Conservation (phyloP, 2,329 filamentous ascomycete genomes). For the Penicillium capsulatum region DNA sequence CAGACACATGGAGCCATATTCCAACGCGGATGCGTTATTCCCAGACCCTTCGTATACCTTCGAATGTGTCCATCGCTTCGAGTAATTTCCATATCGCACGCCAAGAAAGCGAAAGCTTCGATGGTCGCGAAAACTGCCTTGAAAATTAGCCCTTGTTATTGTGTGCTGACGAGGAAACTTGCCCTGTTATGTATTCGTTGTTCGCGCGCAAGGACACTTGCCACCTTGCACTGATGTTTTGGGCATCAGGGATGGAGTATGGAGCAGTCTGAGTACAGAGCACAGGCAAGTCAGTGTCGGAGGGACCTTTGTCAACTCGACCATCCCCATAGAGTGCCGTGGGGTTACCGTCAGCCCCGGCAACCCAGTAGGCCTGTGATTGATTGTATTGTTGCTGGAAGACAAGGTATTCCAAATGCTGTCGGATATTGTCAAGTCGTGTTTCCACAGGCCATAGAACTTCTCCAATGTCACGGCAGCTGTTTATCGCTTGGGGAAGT, state of each 20-base stretch:
- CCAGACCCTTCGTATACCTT: constrained; percentile 44
- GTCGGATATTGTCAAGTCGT: constrained; percentile 2
- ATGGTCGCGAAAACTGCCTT: constrained; percentile 47
- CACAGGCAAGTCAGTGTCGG: constrained; percentile 11
- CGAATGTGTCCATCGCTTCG: constrained; percentile 47
- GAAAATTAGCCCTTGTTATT: not conserved
- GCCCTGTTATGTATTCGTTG: constrained; percentile 19
- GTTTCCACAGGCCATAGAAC: constrained; percentile 11
- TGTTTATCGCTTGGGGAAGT: constrained; percentile 12
- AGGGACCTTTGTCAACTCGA: constrained; percentile 6
- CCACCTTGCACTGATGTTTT: constrained; percentile 14
- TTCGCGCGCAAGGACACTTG: constrained; percentile 16
- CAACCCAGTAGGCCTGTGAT: constrained; percentile 15
- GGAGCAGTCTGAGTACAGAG: constrained; percentile 20
- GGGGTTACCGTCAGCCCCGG: constrained; percentile 2
- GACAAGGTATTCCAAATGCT: constrained; percentile 14
- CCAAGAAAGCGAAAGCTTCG: constrained; percentile 50
- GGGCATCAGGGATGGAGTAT: constrained; percentile 9
- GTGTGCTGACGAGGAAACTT: not conserved
- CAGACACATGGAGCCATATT: constrained; percentile 37
- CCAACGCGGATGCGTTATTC: constrained; percentile 44
- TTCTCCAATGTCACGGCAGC: constrained; percentile 15
- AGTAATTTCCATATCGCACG: constrained; percentile 43
- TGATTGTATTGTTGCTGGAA: constrained; percentile 8
- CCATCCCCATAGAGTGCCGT: constrained; percentile 13